phyloP scores from a whole-genome alignment of 805 yeast genomes.

The Saccharomycopsis oosterbeekiorum region DNA sequence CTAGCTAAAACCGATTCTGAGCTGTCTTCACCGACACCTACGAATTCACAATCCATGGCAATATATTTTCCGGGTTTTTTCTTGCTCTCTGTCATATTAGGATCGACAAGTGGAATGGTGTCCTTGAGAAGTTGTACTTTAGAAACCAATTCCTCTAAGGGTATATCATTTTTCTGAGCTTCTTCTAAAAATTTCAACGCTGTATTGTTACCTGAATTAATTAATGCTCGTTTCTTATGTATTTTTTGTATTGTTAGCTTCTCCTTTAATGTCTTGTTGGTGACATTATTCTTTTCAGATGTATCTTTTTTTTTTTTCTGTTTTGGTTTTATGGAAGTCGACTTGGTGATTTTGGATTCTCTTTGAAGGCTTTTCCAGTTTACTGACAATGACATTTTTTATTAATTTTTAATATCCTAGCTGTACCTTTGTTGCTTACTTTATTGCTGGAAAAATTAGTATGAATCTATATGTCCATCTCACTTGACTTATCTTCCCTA shows the following conservation, averaged over 20 bases:
- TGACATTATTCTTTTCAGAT: not conserved
- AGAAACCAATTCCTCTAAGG: not conserved
- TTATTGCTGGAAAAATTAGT: no score
- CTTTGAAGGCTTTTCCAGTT: slow-evolving; percentile 28
- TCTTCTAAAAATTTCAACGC: not conserved
- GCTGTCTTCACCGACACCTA: slow-evolving; percentile 78
- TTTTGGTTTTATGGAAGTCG: not conserved
- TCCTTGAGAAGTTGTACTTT: not conserved
- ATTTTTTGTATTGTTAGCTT: not conserved
- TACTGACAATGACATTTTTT: slow-evolving; percentile 28
- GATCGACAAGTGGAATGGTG: not conserved
- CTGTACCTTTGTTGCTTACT: no score
- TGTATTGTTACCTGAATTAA: not conserved
- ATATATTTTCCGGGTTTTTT: slow-evolving; percentile 52
- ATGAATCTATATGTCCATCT: no score
- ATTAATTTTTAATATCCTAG: not conserved
- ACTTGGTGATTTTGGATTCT: slow-evolving; percentile 9
- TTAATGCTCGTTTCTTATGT: not conserved
- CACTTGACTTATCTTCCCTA: no score
- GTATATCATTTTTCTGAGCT: not conserved
- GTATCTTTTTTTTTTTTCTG: not conserved
- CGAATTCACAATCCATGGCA: slow-evolving; percentile 91
- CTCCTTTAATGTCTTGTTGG: not conserved
- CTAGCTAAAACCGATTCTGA: slow-evolving; percentile 66
- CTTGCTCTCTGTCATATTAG: not conserved